Evolutionary conservation across 202 grass and related monocot genomes (phyloP), one percentile per base, ranked within the genome.

Genomic region (Eragrostis tef): DNA sequence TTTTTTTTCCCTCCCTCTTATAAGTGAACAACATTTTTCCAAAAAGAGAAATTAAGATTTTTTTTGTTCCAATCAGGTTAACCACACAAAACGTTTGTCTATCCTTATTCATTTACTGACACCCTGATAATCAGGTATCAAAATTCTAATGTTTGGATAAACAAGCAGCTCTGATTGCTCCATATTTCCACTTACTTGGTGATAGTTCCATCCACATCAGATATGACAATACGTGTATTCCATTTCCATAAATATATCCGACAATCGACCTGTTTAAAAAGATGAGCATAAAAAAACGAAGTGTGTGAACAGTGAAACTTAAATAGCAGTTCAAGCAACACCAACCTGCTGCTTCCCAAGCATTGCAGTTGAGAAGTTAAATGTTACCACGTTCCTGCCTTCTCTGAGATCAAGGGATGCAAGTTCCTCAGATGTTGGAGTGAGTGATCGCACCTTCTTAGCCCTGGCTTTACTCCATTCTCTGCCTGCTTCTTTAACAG

Each of bases 191-290:
- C 79, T 91, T 88, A 93, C 95, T 84, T 98, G 85, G 95, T 98
- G 68, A 98, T 98, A 74, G 95, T 98, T 85, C 95, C 95, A 75
- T 94, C 95, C 49, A 98, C 95, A 85, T 98, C 95, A 61, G 95
- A 98, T 86, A 98, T 94, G 82, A 98, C 92, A 83, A 98, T 86
- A 56, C 77, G 82, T 26, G 87, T 70, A 75, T 98, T 98, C 92
- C 92, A 98, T 91, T 94, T 93, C 95, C 95, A 98, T 25, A 98
- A 80, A 91, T 89, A 98, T 88, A 98, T 94, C 74, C 87, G 78
- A 71, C 90, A 90, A 91, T 94, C 92, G 45, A 94, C 92, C 95
- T 98, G 77, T 91, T 70, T 7, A 86, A 39, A 85, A 84, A 80
- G 22, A 29, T 43, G 61, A 73, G 6, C 17, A 83, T 78, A 5